Evolutionary conservation across 805 yeast species (phyloP).

Genomic region (Grigorovia transvaalensis): DNA sequence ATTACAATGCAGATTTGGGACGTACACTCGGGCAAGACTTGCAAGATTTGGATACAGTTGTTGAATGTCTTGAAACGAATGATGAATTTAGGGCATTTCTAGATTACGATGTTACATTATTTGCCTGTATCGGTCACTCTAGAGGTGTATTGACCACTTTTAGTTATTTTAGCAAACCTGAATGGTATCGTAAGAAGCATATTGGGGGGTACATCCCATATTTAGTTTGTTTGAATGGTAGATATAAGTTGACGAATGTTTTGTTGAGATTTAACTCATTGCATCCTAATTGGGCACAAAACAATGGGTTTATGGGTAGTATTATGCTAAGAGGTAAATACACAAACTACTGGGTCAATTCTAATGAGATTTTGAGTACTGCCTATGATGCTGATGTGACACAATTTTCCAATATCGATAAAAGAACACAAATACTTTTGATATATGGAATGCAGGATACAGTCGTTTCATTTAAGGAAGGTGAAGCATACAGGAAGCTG

Average conservation of each 20-base stretch:
- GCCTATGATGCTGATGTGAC: constrained; percentile 39
- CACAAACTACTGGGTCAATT: constrained; percentile 34
- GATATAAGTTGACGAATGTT: constrained; percentile 47
- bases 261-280: constrained; percentile 29
- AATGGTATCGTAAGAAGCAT: constrained; percentile 10
- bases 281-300: constrained; percentile 31
- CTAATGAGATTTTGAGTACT: constrained; percentile 38
- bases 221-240: constrained; percentile 61
- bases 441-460: constrained; percentile 63
- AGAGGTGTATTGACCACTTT: constrained; percentile 72
- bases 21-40: constrained; percentile 55
- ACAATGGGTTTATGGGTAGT: constrained; percentile 33
- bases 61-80: background rate
- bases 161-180: constrained; percentile 42
- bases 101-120: background rate
- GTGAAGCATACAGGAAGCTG: constrained; percentile 45
- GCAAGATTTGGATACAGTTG: constrained; percentile 49
- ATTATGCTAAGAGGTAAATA: constrained; percentile 44
- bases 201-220: constrained; percentile 40
- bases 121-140: constrained; percentile 51
- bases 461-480: constrained; percentile 56
- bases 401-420: constrained; percentile 33
- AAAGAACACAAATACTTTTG: constrained; percentile 45
- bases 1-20: constrained; percentile 30
- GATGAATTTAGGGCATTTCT: background rate